A percentile compares a stretch with the other conserved stretches of the same genome.
Evolutionary conservation across 1,284 basidiomycete species (phyloP).

Genomic region (Ustilago nuda): DNA sequence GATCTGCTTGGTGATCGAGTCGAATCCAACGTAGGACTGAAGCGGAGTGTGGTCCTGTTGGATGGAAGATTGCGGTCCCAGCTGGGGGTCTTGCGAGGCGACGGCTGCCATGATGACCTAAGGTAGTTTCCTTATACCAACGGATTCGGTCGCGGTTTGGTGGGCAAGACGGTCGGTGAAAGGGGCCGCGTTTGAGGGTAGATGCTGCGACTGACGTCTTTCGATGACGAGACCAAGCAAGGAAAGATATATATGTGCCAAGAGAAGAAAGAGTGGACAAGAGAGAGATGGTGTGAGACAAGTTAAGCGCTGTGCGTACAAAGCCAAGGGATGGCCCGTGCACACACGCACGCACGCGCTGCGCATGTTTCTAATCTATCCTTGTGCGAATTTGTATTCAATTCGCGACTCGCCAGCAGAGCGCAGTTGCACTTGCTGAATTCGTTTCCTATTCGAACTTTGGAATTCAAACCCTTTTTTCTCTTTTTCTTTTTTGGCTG

Average conservation of each 20-base stretch:
- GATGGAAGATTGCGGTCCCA: background rate
- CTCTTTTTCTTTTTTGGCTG: background rate
- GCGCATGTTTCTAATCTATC: background rate
- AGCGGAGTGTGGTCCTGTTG: slow-evolving; percentile 59
- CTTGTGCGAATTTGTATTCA: background rate
- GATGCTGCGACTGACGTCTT: slow-evolving; percentile 5
- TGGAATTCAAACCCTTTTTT: background rate
- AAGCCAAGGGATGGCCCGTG: slow-evolving; percentile 27
- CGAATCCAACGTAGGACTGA: slow-evolving; percentile 70
- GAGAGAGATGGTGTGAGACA: slow-evolving; percentile 8
- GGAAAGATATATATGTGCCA: background rate
- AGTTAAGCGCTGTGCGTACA: background rate
- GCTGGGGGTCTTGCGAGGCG: slow-evolving; percentile 10
- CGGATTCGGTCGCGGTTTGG: background rate
- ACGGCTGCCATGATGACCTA: slow-evolving; percentile 40
- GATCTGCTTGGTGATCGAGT: slow-evolving; percentile 89
- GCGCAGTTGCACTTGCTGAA: background rate
- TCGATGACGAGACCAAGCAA: slow-evolving; percentile 3
- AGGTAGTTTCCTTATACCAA: background rate
- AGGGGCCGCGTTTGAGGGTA: background rate
- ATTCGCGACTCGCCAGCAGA: background rate
- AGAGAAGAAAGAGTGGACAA: background rate
- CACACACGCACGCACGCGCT: slow-evolving; percentile 14
- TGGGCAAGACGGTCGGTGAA: background rate
- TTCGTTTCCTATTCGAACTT: background rate